Evolutionary conservation across 257 asterid genomes (phyloP), one percentile per base, ranked within the genome.

Genomic region (Schizonepeta tenuifolia): DNA sequence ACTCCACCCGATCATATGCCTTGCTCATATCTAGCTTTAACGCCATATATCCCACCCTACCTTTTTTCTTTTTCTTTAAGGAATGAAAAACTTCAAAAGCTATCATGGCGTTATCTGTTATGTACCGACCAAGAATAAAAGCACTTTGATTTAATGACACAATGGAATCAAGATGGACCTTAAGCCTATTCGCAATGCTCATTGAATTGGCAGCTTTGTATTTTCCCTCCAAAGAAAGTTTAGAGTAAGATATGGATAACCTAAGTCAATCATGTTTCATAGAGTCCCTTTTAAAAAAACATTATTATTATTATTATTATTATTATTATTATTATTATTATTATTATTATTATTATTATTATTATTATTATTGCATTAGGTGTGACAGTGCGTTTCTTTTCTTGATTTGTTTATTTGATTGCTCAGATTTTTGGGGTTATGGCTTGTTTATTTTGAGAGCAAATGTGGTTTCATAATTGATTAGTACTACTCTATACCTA

Each of bases 141-240:
- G 64, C 41, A 12, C 41, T 57, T 15, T 26, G 64, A 1, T 3
- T 14, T 1, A 0, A 0, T 0, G 3, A 12, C 0, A 57, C 13
- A 0, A 57, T 7, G 1, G 3, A 2, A 8, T 20, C 5, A 0
- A 17, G 4, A 0, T n/a, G 1, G 1, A 1, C 0, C 17, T 50
- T 50, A 6, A 50, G 12, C 4, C 57, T 6, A 18, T 50, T 50
- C 1, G 57, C 24, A 3, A 18, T 50, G 4, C 11, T 12, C 8
- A 55, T 22, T 55, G 60, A 21, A 21, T 21, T 18, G 10, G 17
- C 10, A 53, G 9, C 13, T 7, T 18, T 17, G n/a, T n/a, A n/a
- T 18, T 51, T 51, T 2, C 24, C 12, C 5, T n/a, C 28, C 2
- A 18, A 26, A 51, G 28, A 51, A 18, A 51, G 3, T 6, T 13